These are phyloP conservation scores for Dothideomycetidae sp. DNA, from an alignment of 2,329 filamentous ascomycete species.

Conservation along the genomic window DNA sequence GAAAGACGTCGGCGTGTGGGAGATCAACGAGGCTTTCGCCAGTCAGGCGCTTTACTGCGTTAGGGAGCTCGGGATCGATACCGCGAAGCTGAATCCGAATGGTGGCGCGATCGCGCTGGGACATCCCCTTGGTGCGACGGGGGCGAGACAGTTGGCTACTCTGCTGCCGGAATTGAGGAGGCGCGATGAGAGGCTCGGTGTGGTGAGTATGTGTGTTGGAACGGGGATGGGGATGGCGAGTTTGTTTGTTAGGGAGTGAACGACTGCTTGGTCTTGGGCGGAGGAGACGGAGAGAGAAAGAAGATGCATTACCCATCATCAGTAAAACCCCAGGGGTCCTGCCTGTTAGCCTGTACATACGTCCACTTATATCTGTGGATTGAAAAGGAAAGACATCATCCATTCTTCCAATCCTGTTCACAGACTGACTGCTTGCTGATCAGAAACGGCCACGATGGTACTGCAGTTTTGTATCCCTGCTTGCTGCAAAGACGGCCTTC, in stretches of 20 bases:
- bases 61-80: conserved; percentile 52
- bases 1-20: conserved; percentile 69
- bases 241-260: conserved; percentile 35
- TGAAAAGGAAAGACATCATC: too few relatives aligned
- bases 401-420: too few relatives aligned
- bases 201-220: conserved; percentile 72
- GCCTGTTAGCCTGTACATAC: too few relatives aligned
- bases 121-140: conserved; percentile 80
- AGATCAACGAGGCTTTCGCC: conserved; percentile 76
- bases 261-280: too few relatives aligned
- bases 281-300: too few relatives aligned
- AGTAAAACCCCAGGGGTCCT: too few relatives aligned
- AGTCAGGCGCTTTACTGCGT: conserved; percentile 56
- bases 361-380: too few relatives aligned
- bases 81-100: conserved; percentile 71
- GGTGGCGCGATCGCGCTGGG: conserved; percentile 90
- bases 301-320: too few relatives aligned
- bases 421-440: too few relatives aligned
- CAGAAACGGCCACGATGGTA: too few relatives aligned
- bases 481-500: too few relatives aligned
- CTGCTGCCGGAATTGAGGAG: conserved; percentile 55
- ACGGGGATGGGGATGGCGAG: conserved; percentile 40
- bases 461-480: too few relatives aligned
- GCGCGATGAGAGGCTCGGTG: conserved; percentile 57
- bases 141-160: conserved; percentile 65